Conservation (phyloP, 139 green algal genomes). For the Coelastrella sp. region DNA sequence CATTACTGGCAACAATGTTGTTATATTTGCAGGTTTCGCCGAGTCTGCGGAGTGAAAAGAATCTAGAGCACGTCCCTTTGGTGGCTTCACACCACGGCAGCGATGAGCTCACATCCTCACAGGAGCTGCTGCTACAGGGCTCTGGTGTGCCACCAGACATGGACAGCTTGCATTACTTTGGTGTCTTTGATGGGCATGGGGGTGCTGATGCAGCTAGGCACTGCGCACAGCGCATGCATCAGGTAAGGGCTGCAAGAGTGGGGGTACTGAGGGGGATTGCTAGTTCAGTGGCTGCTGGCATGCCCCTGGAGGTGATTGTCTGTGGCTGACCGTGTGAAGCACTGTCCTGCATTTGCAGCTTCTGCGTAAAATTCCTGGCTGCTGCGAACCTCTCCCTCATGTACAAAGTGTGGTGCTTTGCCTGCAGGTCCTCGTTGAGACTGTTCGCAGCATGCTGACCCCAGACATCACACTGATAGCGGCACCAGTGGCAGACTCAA, state of each 20-base stretch:
- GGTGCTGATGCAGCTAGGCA: conserved; percentile 78
- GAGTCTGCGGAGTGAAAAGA: background rate
- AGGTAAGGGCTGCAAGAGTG: background rate
- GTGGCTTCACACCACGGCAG: background rate
- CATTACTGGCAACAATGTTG: background rate
- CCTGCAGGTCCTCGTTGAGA: conserved; percentile 11
- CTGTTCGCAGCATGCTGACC: conserved; percentile 8
- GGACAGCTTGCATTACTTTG: conserved; percentile 78
- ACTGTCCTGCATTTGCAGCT: background rate
- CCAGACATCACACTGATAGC: background rate
- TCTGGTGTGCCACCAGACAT: background rate
- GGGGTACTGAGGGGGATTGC: background rate
- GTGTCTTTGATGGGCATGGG: conserved; percentile 89
- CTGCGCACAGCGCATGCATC: conserved; percentile 76
- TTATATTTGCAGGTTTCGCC: background rate
- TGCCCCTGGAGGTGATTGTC: background rate
- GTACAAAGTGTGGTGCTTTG: too few species aligned
- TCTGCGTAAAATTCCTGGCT: too few species aligned
- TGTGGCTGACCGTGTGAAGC: background rate
- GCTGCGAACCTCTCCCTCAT: too few species aligned
- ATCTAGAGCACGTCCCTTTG: background rate
- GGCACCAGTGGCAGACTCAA: conserved; percentile 7
- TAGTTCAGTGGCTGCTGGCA: background rate
- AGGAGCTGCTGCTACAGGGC: background rate
- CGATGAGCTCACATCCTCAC: background rate